Evolutionary conservation across 2,329 filamentous ascomycete species (phyloP), one percentile per base, ranked within the genome.

Genomic region (Aureobasidium subglaciale): DNA sequence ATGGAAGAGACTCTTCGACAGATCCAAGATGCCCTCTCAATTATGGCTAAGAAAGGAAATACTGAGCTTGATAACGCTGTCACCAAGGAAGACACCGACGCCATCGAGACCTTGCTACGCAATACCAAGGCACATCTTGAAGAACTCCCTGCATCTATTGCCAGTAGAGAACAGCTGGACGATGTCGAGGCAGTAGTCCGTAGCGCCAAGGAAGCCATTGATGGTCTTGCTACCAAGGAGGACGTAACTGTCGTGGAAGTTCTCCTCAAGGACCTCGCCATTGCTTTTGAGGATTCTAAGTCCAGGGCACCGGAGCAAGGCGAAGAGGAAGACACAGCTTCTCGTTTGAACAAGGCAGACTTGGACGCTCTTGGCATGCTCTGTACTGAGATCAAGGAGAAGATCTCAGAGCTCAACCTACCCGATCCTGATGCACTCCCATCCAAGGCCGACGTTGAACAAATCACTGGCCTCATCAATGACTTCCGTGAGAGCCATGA

Each of bases 81-180:
- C 5, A 83, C 78, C 29, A 88, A 88, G 66, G 90, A 96, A 61
- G 91, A 97, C 63, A 88, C 91, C 0, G 84, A 92, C 59, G 90
- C 90, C 10, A 91, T 97, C 57, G 92, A 96, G 70, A 95, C 87
- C 0, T 84, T 97, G 46, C 78, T 97, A 11, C 84, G 87, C 38
- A 96, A 95, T 67, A 91, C 90, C 29, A 96, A 96, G 68, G 84
- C 86, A 5, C 88, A 88, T 43, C 75, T 97, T 9, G 92, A 96
- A 57, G 90, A 95, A 58, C 81, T 95, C 48, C 80, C 83, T 3
- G 86, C 90, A 30, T 83, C 87, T 56, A 75, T 83, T 2, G 83
- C 90, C 9, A 81, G 75, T 29, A 78, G 80, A 40, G 79, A 83
- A 56, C 78, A 84, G 37, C 65, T 85, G n/a, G 78, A 80, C 45